phyloP scores from a whole-genome alignment of 441 rosid species.

The Syzygium malaccense region DNA sequence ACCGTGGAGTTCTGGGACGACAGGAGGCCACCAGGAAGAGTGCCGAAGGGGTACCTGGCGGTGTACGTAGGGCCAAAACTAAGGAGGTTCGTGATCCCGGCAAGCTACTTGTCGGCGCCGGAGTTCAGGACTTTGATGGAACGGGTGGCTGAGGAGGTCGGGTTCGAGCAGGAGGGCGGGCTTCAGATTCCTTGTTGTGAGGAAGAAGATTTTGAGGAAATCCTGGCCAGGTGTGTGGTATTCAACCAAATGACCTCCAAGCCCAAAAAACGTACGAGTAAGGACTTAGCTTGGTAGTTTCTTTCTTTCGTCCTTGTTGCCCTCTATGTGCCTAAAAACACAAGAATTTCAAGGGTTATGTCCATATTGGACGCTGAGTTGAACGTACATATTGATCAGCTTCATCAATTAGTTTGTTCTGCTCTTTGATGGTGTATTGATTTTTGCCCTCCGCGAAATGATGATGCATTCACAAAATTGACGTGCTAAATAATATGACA shows the following conservation, averaged over 20 bases:
- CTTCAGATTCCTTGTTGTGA: slow-evolving; percentile 50
- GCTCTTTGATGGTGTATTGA: not conserved
- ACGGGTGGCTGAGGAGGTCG: slow-evolving; percentile 48
- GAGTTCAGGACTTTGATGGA: slow-evolving; percentile 63
- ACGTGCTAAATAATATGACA: not conserved
- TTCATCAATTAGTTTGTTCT: not conserved
- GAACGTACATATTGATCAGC: not conserved
- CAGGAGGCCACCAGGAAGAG: not conserved
- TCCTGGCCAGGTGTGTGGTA: slow-evolving; percentile 24
- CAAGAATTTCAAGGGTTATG: not conserved
- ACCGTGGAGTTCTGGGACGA: not conserved
- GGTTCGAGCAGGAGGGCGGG: slow-evolving; percentile 46
- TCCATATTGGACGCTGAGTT: not conserved
- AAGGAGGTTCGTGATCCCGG: slow-evolving; percentile 59
- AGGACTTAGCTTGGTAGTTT: not conserved
- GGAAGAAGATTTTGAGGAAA: slow-evolving; percentile 41
- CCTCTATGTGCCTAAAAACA: not conserved
- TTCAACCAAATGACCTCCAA: not conserved
- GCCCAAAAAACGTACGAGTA: slow-evolving; percentile 1
- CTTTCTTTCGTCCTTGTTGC: not conserved
- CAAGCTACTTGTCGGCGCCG: slow-evolving; percentile 34
- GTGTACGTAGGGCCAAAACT: slow-evolving; percentile 47
- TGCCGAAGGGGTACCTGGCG: slow-evolving; percentile 49
- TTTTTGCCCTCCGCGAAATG: not conserved
- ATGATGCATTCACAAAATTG: not conserved